Conservation (phyloP, 1,284 basidiomycete genomes). For the Ceratobasidium sp. region DNA sequence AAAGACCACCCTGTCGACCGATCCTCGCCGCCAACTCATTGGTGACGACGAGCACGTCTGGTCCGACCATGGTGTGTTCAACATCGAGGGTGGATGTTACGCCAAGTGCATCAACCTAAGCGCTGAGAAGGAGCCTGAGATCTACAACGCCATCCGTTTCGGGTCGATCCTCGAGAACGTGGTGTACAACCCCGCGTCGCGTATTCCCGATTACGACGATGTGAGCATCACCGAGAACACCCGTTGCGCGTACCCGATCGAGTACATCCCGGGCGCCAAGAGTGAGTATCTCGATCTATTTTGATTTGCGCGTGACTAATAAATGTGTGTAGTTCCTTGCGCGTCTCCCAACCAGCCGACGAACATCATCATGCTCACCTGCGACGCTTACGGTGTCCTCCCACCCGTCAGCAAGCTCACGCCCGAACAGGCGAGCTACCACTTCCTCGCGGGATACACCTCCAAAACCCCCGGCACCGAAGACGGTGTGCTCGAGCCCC, state of each 20-base stretch:
- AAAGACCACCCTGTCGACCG: slow-evolving; percentile 97
- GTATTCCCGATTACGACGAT: slow-evolving; percentile 96
- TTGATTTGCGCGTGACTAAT: not conserved
- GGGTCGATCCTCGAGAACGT: slow-evolving; percentile 99
- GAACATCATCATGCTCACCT: slow-evolving; percentile 98
- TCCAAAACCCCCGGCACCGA: slow-evolving; percentile 98
- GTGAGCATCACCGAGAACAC: slow-evolving; percentile 99
- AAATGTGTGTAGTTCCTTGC: slow-evolving; percentile 81
- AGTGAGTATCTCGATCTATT: slow-evolving; percentile 15
- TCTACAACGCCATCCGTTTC: slow-evolving; percentile 94
- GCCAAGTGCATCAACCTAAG: slow-evolving; percentile 99
- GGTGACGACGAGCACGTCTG: slow-evolving; percentile 99
- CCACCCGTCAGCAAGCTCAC: slow-evolving; percentile 95
- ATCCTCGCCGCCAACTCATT: slow-evolving; percentile 90
- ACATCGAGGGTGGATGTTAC: slow-evolving; percentile 99
- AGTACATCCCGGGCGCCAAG: slow-evolving; percentile 91
- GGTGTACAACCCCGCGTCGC: slow-evolving; percentile 92
- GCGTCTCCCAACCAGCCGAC: slow-evolving; percentile 85
- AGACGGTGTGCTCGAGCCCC: slow-evolving; percentile 97
- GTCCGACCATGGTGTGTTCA: slow-evolving; percentile 98
- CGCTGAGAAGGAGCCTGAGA: slow-evolving; percentile 97
- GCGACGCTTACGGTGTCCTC: slow-evolving; percentile 98
- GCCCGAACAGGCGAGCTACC: slow-evolving; percentile 96
- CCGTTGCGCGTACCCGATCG: slow-evolving; percentile 97
- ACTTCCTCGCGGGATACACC: slow-evolving; percentile 97